phyloP scores from a whole-genome alignment of 2,329 filamentous ascomycete genomes.

The Ophiostoma ips region DNA sequence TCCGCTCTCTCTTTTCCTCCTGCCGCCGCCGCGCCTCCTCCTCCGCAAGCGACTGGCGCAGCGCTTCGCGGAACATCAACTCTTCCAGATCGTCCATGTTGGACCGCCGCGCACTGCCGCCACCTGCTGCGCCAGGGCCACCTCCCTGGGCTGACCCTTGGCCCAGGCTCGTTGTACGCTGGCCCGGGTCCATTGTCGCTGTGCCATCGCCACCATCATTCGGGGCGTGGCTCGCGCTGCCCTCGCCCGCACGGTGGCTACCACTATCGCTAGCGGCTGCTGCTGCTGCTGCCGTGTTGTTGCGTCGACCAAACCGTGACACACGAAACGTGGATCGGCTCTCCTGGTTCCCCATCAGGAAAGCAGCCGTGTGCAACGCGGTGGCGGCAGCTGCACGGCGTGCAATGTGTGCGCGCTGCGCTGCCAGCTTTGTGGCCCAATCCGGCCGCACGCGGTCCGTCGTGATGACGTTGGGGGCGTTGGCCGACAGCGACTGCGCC shows the following conservation, averaged over 20 bases:
- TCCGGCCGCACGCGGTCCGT: constrained; percentile 88
- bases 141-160: constrained; percentile 17
- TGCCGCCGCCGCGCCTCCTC: constrained; percentile 88
- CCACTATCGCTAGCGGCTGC: constrained; percentile 19
- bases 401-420: constrained; percentile 72
- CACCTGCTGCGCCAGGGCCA: constrained; percentile 8
- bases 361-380: constrained; percentile 86
- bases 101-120: constrained; percentile 22
- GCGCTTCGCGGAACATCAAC: constrained; percentile 97
- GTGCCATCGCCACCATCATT: constrained; percentile 14
- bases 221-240: constrained; percentile 17
- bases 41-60: constrained; percentile 74
- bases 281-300: constrained; percentile 27
- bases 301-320: constrained; percentile 43
- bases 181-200: constrained; percentile 22
- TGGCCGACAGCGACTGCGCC: constrained; percentile 59
- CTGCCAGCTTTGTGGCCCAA: constrained; percentile 79
- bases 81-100: constrained; percentile 85
- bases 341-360: constrained; percentile 52
- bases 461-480: constrained; percentile 72
- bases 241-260: constrained; percentile 4
- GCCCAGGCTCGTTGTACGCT: constrained; percentile 14
- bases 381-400: constrained; percentile 84
- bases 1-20: constrained; percentile 65
- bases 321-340: constrained; percentile 30